Evolutionary conservation across 306 rosid species (phyloP), one percentile per base, ranked within the genome.

Genomic region (Senna siamea): DNA sequence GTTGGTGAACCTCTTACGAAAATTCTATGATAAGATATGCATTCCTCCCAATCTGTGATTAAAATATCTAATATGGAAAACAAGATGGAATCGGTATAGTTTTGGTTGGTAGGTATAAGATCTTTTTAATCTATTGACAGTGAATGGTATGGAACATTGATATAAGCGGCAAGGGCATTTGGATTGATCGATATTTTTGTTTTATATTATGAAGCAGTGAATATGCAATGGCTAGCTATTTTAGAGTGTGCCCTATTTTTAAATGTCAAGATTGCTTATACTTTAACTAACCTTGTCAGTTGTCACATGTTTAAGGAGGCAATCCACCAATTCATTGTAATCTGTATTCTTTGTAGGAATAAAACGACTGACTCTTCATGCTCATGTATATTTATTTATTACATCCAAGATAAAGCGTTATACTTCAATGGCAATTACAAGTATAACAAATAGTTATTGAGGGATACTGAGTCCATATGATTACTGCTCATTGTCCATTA

Each of bases 261-360:
- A 59, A 32, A 15, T 18, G 9, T 32, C 23, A 47, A 28, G 2
- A n/a, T 7, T 57, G 20, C 55, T 41, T 5, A 58, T 41, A 40
- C 2, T 0, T 1, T 70, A 53, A 13, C 56, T 26, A n/a, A 8
- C 71, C 13, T 46, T 66, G 7, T 23, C 72, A 23, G 56, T 46
- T 66, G 7, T 23, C 72, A 23, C 56, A 30, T 26, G 26, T 66
- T 47, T 46, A 8, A 46, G 70, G 55, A 34, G 62, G 50, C 3
- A 19, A 51, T 55, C 19, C 19, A 19, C 17, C 1, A 40, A 18
- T 69, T 17, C 10, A 19, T 7, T 52, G 12, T 69, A 41, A 53
- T 9, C n/a, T 11, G 35, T 38, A 18, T 32, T 23, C 37, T 35
- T 53, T 53, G 35, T 20, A 13, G 19, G n/a, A 17, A 32, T 15